Evolutionary conservation across 78 protist species (phyloP), one percentile per base, ranked within the genome.

Genomic region (Chrysochromulina tobinii): DNA sequence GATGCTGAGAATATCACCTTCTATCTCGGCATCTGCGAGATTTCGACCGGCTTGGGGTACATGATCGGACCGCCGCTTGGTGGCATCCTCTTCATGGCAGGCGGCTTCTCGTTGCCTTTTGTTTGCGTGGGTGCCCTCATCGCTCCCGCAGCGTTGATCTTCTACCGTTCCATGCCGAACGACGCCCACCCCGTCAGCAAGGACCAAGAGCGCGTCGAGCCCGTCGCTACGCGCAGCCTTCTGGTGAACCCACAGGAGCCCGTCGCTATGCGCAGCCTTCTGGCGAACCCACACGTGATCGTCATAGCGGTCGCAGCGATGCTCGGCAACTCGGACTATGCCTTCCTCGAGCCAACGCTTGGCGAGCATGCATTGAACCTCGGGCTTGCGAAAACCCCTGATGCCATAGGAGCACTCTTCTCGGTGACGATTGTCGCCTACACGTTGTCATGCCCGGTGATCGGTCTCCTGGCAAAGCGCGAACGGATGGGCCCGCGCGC

Each of bases 291-390:
- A 11, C 83, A 75, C 25, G 14, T 75, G 4, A 12, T 18, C 12
- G 27, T 75, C 6, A 75, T 75, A 6, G 83, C 58, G 58, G 27
- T 75, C 12, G 57, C 83, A 9, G 8, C 83, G 54, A 75, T 75
- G 83, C 83, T 75, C 38, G 83, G n/a, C 58, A 79, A 79, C 87
- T 79, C 87, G 38, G 38, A 79, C 38, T 79, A 79, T 48, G 87
- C 87, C 48, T 79, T 79, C 11, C 87, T 79, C 20, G 87, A 79
- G 61, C 87, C 87, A 3, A 79, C 87, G 14, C 87, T 79, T 4
- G 87, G 23, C 61, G 61, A 25, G 18, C 87, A 79, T 51, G 25
- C 25, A 15, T 1, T 23, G 64, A 0, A 4, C 14, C 1, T 15
- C 14, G 87, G 59, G 48, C 83, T 17, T 4, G 83, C 83, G 14